Base-by-base conservation (phyloP, 371 early-diverging fungal species). In the Coelomomyces lativittatus region DNA sequence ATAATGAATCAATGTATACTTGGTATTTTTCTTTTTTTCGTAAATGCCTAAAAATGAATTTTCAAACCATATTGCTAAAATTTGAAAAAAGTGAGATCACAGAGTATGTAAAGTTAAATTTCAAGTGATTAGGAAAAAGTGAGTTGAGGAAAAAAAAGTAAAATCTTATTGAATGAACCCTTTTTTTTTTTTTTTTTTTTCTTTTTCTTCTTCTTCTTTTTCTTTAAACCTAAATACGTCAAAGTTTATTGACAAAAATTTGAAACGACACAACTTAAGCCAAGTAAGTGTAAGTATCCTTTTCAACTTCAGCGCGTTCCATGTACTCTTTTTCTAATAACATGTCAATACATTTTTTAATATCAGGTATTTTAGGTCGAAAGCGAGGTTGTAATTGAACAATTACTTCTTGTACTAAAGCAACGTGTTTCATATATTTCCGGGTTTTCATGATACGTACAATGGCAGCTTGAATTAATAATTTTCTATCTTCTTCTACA, bases 391-490 rank as follows among this genome's bases (percentile, higher is more conserved):
- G 77, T 24, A 90, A 68, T 53, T 91, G 90, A 14, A 71, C 66
- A 35, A 93, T 84, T 9, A 88, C 86, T 53, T 93, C 95, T 39
- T 80, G 74, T 48, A 96, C 77, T 15, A 96, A 70, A 21, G 73
- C 67, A 9, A 78, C 72, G 60, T 92, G 88, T 55, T 83, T 83
- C 74, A 92, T 68, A 38, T 74, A 73, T 62, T 90, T 88, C 35
- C 92, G 83, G 5, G 93, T 86, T 76, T 96, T 96, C 95, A 88
- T 88, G 50, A 88, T 81, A 15, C 89, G 82, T 32, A 95, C 97
- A 67, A 96, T 90, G 4, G 95, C 91, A 10, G 92, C 93, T 80
- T 93, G 90, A 63, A 93, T 90, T 40, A 84, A 56, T 50, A 80
- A 61, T 65, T 82, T 84, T 39, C 91, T 82, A 55, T 90, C 91